Base-by-base conservation (phyloP, 352 stramenopile genomes). In the Pythium guiyangense region DNA sequence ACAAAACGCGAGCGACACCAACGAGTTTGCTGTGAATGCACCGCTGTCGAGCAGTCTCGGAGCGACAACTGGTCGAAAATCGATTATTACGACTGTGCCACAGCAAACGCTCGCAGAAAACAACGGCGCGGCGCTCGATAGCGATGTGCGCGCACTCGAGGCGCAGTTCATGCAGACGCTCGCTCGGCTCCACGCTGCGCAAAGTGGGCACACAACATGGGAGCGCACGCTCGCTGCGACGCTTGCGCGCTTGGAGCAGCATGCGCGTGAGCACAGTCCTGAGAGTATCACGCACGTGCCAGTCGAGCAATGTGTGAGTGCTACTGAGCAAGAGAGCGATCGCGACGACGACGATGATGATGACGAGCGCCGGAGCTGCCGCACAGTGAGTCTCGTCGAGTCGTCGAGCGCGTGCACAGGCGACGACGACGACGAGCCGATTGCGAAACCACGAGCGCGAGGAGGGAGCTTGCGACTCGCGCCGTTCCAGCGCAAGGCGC, bases 401-500 rank as follows among this genome's bases (percentile, higher is more conserved):
- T 58, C 56, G 18, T 37, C 44, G 11, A 58, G 35, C 22, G 20
- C 22, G 6, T 52, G 26, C 12, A 43, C 35, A 6, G 26, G 6
- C 8, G 35, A 45, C 11, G 27, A 37, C 18, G 49, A 53, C 2
- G 59, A 57, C 12, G 15, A 44, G 0, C 17, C 18, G 1, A 9
- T 31, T 14, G 29, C 49, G 34, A 48, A 59, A 17, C 6, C 18
- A 10, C 49, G 42, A 40, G n/a, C 8, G 20, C 5, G 15, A 8
- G 4, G 0, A 27, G 20, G 35, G 17, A 37, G 25, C 26, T 25
- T 22, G 14, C 20, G 6, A 20, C 40, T 57, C 6, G 49, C 57
- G 39, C 49, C 57, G 11, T 63, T 58, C 57, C 49, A 57, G 37
- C 49, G 57, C 18, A 63, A 63, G n/a, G 26, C 50, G 6, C 50